Base-by-base conservation (phyloP, 805 yeast species). In the Metschnikowia matae region DNA sequence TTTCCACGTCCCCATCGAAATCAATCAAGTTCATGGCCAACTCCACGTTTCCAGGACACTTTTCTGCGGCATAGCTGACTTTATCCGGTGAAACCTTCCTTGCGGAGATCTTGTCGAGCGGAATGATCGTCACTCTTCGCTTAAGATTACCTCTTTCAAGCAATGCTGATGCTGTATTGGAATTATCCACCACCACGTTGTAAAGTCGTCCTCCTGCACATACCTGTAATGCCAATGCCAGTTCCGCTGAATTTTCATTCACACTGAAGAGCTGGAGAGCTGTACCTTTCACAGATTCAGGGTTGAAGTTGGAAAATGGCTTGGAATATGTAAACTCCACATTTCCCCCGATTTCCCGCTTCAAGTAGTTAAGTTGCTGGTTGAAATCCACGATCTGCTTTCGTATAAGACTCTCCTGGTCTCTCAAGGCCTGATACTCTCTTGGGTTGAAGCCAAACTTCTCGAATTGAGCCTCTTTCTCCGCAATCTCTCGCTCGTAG, bases 181-280 rank as follows among this genome's bases (percentile, higher is more conserved):
- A 95, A 54, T 81, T 84, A 59, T 90, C 97, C 31, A 95, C 98
- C 46, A 94, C 89, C 34, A 95, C 87, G 61, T 91, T 90, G 65
- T 82, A 95, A 31, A 95, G 68, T 58, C 91, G 76, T 4, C 92
- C 95, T 44, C 99, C 99, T 2, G 97, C 99, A 64, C 96, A 85
- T 2, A 89, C 85, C 67, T 94, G 97, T 34, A 94, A 71, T 1
- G 99, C 99, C 23, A 84, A 75, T 0, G 96, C 85, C 48, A 84
- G 82, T 23, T 80, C 78, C 48, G 69, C 63, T 44, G 85, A 80
- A 0, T 73, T 63, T 40, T 83, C 82, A 15, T 78, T 78, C 18
- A 94, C 63, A 1, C 75, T 67, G 63, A 95, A 89, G 45, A 94
- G 70, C 62, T 87, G 94, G 2, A 96, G 96, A 13, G 92, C 96